Conservation (phyloP, 768 basidiomycete genomes). For the Psilocybe subaeruginosa region DNA sequence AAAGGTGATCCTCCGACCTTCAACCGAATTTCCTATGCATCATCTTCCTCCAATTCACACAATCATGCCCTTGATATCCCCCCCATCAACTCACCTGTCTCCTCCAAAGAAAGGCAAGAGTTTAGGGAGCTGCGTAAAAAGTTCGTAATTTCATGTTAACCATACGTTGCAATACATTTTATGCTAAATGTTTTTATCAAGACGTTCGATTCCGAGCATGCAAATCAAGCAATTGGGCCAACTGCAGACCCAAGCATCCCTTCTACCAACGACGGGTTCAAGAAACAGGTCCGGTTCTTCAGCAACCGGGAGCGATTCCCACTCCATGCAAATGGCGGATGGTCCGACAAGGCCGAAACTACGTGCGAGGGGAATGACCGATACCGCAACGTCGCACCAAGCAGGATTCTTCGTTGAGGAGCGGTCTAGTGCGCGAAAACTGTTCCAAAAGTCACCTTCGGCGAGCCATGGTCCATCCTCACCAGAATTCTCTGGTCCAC, state of each 20-base stretch:
- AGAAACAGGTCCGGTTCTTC: constrained; percentile 30
- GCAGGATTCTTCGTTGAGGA: constrained; percentile 36
- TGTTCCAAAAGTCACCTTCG: constrained; percentile 19
- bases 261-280: constrained; percentile 14
- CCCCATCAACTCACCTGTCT: constrained; percentile 6
- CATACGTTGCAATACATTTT: constrained; percentile 2
- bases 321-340: constrained; percentile 1
- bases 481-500: constrained; percentile 8
- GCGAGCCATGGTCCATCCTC: constrained; percentile 16
- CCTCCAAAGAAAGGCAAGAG: constrained; percentile 14
- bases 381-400: constrained; percentile 33
- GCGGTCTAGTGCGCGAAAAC: constrained; percentile 12
- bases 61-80: constrained; percentile 31
- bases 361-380: constrained; percentile 54
- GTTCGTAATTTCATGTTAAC: constrained; percentile 14
- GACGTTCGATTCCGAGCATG: constrained; percentile 32
- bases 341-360: constrained; percentile 39
- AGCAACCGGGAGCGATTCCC: constrained; percentile 34
- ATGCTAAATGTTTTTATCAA: constrained; percentile 8
- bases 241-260: constrained; percentile 21
- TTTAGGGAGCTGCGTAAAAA: constrained; percentile 23
- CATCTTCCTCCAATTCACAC: constrained; percentile 60
- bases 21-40: constrained; percentile 57
- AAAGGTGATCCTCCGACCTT: constrained; percentile 35
- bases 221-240: constrained; percentile 21